phyloP scores from a whole-genome alignment of 192 early-diverging fungal genomes.

The Nowakowskiella sp. region DNA sequence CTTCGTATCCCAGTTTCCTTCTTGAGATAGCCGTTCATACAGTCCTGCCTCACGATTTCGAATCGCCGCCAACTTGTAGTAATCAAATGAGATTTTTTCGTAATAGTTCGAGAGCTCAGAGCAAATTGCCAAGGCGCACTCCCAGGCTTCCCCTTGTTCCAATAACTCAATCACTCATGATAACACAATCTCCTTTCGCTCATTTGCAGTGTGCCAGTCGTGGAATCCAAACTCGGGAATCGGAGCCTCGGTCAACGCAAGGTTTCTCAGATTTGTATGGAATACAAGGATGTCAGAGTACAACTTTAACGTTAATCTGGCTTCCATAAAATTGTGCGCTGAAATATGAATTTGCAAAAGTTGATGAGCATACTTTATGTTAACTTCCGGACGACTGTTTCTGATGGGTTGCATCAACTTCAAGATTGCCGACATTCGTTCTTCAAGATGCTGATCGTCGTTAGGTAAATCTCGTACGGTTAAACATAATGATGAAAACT shows the following conservation, averaged over 20 bases:
- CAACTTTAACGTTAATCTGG: constrained; percentile 56
- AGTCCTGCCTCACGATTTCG: constrained; percentile 47
- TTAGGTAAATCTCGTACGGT: constrained; percentile 47
- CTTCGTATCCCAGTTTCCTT: constrained; percentile 7
- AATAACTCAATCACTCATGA: constrained; percentile 50
- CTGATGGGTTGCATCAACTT: constrained; percentile 60
- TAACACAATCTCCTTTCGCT: constrained; percentile 58
- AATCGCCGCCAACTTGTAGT: constrained; percentile 42
- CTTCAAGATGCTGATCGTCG: constrained; percentile 48
- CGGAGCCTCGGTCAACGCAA: constrained; percentile 32
- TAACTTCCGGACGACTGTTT: constrained; percentile 40
- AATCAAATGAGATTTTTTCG: constrained; percentile 46
- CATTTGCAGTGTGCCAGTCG: constrained; percentile 38
- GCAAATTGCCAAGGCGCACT: constrained; percentile 58
- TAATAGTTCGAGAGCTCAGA: constrained; percentile 54
- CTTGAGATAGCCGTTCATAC: constrained; percentile 18
- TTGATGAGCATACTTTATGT: constrained; percentile 61
- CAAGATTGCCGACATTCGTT: constrained; percentile 50
- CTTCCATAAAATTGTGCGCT: constrained; percentile 51
- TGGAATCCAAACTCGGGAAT: constrained; percentile 47
- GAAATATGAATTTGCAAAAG: constrained; percentile 50
- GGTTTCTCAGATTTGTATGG: too few species aligned
- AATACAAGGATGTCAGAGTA: constrained; percentile 59
- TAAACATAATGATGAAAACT: constrained; percentile 3
- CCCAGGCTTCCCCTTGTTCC: constrained; percentile 61